Percentiles rank a stretch among this genome's conserved stretches.
These are phyloP conservation scores for Krasilnikovozyma curviuscula DNA, from an alignment of 768 basidiomycete species.

Conservation along the genomic window DNA sequence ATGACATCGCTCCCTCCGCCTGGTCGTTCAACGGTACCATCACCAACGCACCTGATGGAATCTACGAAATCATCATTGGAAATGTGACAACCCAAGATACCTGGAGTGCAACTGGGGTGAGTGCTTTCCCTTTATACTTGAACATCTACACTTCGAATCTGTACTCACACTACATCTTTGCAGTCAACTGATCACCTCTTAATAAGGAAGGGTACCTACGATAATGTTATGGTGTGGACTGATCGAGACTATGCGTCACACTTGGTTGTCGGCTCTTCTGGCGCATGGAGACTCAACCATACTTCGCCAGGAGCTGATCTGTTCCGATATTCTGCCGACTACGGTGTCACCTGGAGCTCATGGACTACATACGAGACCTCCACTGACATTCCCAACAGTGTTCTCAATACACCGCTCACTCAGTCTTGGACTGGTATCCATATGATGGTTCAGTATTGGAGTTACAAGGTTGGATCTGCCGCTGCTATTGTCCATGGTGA, in stretches of 20 bases:
- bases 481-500: constrained; percentile 62
- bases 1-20: constrained; percentile 36
- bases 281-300: constrained; percentile 6
- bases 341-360: constrained; percentile 59
- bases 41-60: constrained; percentile 56
- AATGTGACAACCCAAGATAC: constrained; percentile 36
- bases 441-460: constrained; percentile 84
- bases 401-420: no score
- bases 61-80: constrained; percentile 50
- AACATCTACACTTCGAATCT: no score
- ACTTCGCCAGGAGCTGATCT: constrained; percentile 5
- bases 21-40: constrained; percentile 65
- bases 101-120: constrained; percentile 34
- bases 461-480: constrained; percentile 41
- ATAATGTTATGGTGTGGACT: constrained; percentile 77
- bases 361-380: constrained; percentile 67
- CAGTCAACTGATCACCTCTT: constrained; percentile 54
- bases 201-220: constrained; percentile 51
- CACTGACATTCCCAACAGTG: constrained; percentile 42
- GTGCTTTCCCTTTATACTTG: no score
- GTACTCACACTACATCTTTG: no score
- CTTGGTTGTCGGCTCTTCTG: constrained; percentile 20
- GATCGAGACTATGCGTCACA: constrained; percentile 47
- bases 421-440: no score
- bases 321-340: constrained; percentile 73